phyloP scores from a whole-genome alignment of 208 protist species.

The Acanthamoeba castellanii region DNA sequence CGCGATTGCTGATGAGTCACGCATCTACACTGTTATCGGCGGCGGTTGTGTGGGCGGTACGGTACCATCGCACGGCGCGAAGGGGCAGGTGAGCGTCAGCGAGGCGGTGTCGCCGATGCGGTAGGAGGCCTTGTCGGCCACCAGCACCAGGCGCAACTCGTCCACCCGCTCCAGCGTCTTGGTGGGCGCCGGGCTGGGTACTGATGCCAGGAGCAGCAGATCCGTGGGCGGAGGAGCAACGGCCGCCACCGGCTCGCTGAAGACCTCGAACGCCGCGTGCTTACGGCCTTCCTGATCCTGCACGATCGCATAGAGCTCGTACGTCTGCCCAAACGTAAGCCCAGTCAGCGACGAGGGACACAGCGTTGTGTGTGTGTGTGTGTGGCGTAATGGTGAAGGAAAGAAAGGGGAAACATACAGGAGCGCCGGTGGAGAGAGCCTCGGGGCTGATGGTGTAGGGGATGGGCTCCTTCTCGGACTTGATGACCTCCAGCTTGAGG shows the following conservation, averaged over 20 bases:
- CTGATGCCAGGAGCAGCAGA: neutral
- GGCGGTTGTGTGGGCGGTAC: neutral
- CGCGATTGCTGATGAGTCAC: neutral
- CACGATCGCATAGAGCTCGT: slow-evolving; percentile 42
- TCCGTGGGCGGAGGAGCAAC: neutral
- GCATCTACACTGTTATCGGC: neutral
- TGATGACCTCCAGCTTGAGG: slow-evolving; percentile 1
- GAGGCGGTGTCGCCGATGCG: slow-evolving; percentile 61
- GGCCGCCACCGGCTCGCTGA: neutral
- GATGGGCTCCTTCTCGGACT: slow-evolving; percentile 27
- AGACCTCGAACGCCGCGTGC: neutral
- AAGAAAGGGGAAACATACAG: neutral
- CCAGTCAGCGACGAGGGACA: neutral
- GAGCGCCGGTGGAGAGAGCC: neutral
- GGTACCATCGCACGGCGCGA: slow-evolving; percentile 65
- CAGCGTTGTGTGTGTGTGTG: neutral
- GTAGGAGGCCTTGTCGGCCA: slow-evolving; percentile 65
- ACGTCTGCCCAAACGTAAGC: neutral
- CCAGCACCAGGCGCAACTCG: slow-evolving; percentile 20
- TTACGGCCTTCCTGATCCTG: slow-evolving; percentile 53
- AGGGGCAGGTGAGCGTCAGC: slow-evolving; percentile 53
- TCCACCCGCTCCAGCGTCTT: slow-evolving; percentile 28
- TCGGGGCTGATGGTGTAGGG: neutral
- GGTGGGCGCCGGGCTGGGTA: neutral
- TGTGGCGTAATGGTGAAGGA: neutral